These are phyloP conservation scores for Pseudisothecium myosuroides DNA, from an alignment of 225 moss, liverwort and hornwort species.

Conservation along the genomic window DNA sequence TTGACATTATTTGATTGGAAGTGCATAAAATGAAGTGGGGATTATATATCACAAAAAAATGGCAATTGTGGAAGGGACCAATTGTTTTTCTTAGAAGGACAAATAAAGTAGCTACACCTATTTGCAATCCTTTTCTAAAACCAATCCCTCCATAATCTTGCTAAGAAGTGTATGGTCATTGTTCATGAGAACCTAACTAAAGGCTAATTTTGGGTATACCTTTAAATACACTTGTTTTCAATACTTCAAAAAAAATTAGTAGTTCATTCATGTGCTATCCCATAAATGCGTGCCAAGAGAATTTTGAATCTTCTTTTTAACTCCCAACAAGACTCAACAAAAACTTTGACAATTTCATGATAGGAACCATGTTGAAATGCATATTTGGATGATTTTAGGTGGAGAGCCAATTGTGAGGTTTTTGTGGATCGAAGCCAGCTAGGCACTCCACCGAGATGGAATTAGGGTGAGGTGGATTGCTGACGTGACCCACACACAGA, in stretches of 20 bases:
- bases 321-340: background rate
- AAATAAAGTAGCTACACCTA: background rate
- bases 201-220: fast-evolving
- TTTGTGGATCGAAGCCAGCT: background rate
- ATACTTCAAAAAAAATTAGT: fast-evolving
- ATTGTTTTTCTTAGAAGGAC: background rate
- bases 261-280: too few species aligned
- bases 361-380: background rate
- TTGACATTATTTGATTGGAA: background rate
- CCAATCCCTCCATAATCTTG: background rate
- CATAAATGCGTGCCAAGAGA: fast-evolving
- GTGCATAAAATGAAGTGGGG: fast-evolving
- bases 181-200: background rate
- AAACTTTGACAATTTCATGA: background rate
- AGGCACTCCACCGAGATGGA: background rate
- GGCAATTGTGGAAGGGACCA: background rate
- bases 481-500: background rate
- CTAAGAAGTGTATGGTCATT: background rate
- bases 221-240: background rate
- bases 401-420: background rate
- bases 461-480: background rate
- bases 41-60: background rate
- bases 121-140: background rate
- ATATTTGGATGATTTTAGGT: background rate
- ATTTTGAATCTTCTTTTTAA: background rate